A percentile compares a stretch with the other conserved stretches of the same genome.
These are phyloP conservation scores for Ogataea trehalophila DNA, from an alignment of 805 yeast species.

Conservation along the genomic window DNA sequence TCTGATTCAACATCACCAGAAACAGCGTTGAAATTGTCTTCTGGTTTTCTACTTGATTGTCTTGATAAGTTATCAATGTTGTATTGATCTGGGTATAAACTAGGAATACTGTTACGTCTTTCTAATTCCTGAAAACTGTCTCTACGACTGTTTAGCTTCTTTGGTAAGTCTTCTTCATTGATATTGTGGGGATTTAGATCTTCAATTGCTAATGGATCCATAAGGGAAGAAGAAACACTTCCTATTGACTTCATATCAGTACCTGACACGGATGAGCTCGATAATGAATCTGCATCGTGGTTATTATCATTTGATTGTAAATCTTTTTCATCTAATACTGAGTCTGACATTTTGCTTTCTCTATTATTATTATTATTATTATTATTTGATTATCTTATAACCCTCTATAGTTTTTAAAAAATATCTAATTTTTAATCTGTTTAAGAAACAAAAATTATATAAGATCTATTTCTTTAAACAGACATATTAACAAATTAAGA, in stretches of 20 bases:
- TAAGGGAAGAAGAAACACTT: no score
- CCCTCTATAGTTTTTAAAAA: no score
- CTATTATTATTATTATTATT: no score
- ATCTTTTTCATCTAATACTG: no score
- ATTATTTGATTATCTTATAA: no score
- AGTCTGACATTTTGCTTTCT: no score
- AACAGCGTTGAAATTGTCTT: background rate
- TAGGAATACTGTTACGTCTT: conserved; percentile 10
- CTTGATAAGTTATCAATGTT: conserved; percentile 9
- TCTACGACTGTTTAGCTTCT: background rate
- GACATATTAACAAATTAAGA: no score
- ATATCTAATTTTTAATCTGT: no score
- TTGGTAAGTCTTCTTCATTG: background rate
- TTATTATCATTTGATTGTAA: no score
- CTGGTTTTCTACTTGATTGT: conserved; percentile 1
- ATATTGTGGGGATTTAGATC: background rate
- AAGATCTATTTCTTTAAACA: no score
- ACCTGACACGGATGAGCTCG: background rate
- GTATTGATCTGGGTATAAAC: conserved; percentile 20
- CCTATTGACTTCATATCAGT: background rate
- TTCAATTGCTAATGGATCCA: background rate
- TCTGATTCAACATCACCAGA: background rate
- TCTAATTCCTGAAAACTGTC: conserved; percentile 2
- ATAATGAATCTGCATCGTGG: background rate
- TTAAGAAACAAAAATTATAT: no score